Base-by-base conservation (phyloP, 2,329 filamentous ascomycete species). In the Stagonosporopsis chrysanthemi region DNA sequence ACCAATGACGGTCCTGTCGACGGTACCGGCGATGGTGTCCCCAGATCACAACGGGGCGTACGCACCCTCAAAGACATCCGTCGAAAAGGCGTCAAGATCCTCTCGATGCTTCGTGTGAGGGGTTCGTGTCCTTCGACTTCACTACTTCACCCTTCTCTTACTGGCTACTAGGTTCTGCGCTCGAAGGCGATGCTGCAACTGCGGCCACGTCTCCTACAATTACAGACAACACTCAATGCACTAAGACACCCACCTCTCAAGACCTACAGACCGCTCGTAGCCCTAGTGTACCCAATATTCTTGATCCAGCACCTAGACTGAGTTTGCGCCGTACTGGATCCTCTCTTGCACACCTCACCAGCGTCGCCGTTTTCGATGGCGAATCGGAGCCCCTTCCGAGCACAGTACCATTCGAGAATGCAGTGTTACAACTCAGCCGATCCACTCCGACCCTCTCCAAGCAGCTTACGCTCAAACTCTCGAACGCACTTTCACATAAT, bases 81-180 rank as follows among this genome's bases (percentile, higher is more conserved):
- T 17, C 67, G 67, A 38, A 66, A 69, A 47, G 69, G 72, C 55
- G 49, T 75, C 49, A 73, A 64, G 55, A 66, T 76, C 45, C 64
- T 75, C 45, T 75, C 74, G 9, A 66, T 75, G 44, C 74, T 76
- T 38, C 67, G 72, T 51, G 63, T 64, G 29, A 75, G 73, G 65
- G 66, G 74, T 70, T 63, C 42, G 41, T 33, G 2, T 14, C 7
- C 6, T 23, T n/a, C 11, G 1, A 2, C 17, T n/a, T 4, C 4
- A 4, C 12, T 26, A 1, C 23, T 2, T 2, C 6, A 4, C 23
- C 9, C 7, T 17, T 11, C 9, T 35, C 44, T 58, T 3, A 58
- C 33, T 11, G 4, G 28, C 2, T 1, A 4, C 12, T 33, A 58
- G 55, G 55, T 8, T 57, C 54, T 24, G 43, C 15, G 4, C 43